phyloP scores from a whole-genome alignment of 2,329 filamentous ascomycete species.

The Fusarium sp. region DNA sequence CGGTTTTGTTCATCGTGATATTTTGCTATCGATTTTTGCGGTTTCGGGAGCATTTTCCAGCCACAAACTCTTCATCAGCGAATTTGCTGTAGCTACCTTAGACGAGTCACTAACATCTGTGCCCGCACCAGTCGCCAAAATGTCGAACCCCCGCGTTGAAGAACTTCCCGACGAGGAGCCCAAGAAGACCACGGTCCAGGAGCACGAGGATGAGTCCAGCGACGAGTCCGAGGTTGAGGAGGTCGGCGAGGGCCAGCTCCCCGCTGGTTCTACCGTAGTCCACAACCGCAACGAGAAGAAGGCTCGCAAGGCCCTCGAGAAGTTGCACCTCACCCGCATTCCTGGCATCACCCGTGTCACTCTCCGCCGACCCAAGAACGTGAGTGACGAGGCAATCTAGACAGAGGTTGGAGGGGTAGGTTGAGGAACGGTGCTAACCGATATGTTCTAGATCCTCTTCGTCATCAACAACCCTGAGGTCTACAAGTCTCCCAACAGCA shows the following conservation, averaged over 20 bases:
- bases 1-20: slow-evolving; percentile 22
- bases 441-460: slow-evolving; percentile 84
- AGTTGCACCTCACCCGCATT: slow-evolving; percentile 96
- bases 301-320: slow-evolving; percentile 98
- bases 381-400: slow-evolving; percentile 68
- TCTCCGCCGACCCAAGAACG: slow-evolving; percentile 98
- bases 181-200: slow-evolving; percentile 83
- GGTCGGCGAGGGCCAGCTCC: slow-evolving; percentile 80
- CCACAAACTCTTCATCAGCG: slow-evolving; percentile 33
- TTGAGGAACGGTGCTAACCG: slow-evolving; percentile 43
- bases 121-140: slow-evolving; percentile 66
- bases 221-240: slow-evolving; percentile 86
- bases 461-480: slow-evolving; percentile 99
- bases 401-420: slow-evolving; percentile 15
- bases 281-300: slow-evolving; percentile 99
- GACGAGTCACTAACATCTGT: slow-evolving; percentile 47
- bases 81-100: slow-evolving; percentile 34
- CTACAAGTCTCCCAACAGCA: slow-evolving; percentile 99
- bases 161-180: slow-evolving; percentile 93
- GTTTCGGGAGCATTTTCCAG: slow-evolving; percentile 33
- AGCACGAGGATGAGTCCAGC: slow-evolving; percentile 76
- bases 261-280: slow-evolving; percentile 88
- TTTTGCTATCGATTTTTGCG: slow-evolving; percentile 34
- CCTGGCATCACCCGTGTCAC: slow-evolving; percentile 98
- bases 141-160: slow-evolving; percentile 98